A percentile compares a stretch with the other conserved stretches of the same genome.
Evolutionary conservation across 1,139 yeast species (phyloP).

Genomic region (Yamadazyma blattariae): DNA sequence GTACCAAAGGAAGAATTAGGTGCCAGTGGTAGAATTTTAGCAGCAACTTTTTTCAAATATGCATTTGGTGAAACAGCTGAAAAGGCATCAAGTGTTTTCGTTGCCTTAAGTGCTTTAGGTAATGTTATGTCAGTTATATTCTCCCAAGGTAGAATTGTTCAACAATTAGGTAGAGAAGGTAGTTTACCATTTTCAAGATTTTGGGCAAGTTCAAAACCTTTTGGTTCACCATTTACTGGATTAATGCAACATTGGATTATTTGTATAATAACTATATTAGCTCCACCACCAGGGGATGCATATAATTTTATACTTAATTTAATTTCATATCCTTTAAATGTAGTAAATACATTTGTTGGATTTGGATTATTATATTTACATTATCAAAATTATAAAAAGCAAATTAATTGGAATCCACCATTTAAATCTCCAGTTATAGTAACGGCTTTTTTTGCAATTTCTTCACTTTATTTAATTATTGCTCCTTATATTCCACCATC

Average conservation of each 20-base stretch:
- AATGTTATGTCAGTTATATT: conserved; percentile 48
- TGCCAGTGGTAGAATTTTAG: conserved; percentile 42
- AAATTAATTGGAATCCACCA: conserved; percentile 69
- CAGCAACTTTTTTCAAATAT: conserved; percentile 44
- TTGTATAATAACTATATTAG: conserved; percentile 45
- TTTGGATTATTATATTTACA: conserved; percentile 40
- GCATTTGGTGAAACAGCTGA: conserved; percentile 47
- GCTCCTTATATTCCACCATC: conserved; percentile 84
- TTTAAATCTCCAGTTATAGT: conserved; percentile 66
- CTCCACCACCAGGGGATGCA: conserved; percentile 52
- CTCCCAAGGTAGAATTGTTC: conserved; percentile 49
- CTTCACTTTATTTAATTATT: conserved; percentile 67
- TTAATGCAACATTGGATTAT: conserved; percentile 58
- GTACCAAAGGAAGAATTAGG: conserved; percentile 47
- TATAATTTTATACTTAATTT: conserved; percentile 47
- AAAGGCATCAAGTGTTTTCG: conserved; percentile 48
- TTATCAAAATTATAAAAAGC: conserved; percentile 51
- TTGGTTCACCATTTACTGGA: conserved; percentile 50
- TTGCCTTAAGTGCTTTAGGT: conserved; percentile 49
- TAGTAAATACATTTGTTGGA: conserved; percentile 46
- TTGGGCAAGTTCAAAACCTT: conserved; percentile 43
- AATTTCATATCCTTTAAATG: conserved; percentile 50
- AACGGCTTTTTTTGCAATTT: conserved; percentile 59
- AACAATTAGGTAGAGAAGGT: conserved; percentile 50
- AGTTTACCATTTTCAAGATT: conserved; percentile 44